These are phyloP conservation scores for Neoscytalidium dimidiatum DNA, from an alignment of 2,329 filamentous ascomycete genomes.

Conservation along the genomic window DNA sequence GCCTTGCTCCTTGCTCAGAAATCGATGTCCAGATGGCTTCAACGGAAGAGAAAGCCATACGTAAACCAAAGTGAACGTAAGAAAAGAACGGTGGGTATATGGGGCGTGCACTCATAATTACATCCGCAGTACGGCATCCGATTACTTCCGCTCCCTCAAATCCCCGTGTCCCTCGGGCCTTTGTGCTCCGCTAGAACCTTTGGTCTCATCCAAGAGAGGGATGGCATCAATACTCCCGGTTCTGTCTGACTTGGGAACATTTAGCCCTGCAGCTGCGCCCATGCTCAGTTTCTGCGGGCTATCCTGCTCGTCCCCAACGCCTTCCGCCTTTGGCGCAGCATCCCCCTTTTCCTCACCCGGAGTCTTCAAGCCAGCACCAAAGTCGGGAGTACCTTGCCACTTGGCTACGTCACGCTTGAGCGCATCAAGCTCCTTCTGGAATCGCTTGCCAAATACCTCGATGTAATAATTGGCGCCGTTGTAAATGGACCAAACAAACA, in stretches of 20 bases:
- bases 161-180: background rate
- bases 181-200: conserved; percentile 42
- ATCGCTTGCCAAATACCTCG: conserved; percentile 93
- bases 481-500: conserved; percentile 96
- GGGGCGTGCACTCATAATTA: conserved; percentile 1
- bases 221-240: conserved; percentile 54
- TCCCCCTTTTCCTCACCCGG: conserved; percentile 8
- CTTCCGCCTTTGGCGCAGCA: background rate
- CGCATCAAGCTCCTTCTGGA: conserved; percentile 92
- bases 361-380: conserved; percentile 8
- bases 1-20: background rate
- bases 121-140: background rate
- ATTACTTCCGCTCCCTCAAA: conserved; percentile 21
- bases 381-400: conserved; percentile 62
- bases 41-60: too few relatives aligned
- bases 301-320: conserved; percentile 6
- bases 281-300: conserved; percentile 14
- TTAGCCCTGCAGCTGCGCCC: conserved; percentile 4
- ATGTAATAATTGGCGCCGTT: conserved; percentile 98
- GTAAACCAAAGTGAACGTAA: background rate
- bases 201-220: conserved; percentile 50
- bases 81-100: background rate
- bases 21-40: background rate
- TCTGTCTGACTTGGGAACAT: conserved; percentile 16
- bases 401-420: conserved; percentile 86